Conservation (phyloP, 2,329 filamentous ascomycete species). For the Ambrosiella beaveri region DNA sequence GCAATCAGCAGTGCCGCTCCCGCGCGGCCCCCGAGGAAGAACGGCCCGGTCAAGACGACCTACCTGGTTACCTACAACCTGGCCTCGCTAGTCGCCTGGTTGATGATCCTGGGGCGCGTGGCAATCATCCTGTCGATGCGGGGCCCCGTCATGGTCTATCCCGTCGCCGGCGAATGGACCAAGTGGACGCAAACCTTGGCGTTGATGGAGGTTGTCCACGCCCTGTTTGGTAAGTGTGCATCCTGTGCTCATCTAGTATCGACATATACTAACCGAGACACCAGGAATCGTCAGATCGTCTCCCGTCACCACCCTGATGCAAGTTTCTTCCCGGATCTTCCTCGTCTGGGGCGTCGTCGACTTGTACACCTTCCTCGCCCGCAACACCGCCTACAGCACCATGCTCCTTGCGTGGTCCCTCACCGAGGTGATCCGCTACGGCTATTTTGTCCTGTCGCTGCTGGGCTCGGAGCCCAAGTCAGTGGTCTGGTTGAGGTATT, state of each 20-base stretch:
- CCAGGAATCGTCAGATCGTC: conserved; percentile 72
- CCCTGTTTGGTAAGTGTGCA: conserved; percentile 44
- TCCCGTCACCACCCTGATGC: conserved; percentile 70
- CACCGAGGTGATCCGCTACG: conserved; percentile 87
- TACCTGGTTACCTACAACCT: conserved; percentile 83
- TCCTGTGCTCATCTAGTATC: neutral
- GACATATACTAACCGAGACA: neutral
- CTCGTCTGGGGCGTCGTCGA: conserved; percentile 76
- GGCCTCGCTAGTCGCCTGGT: conserved; percentile 61
- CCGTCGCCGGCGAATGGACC: conserved; percentile 46
- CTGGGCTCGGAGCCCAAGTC: conserved; percentile 41
- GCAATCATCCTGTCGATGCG: conserved; percentile 33
- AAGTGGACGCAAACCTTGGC: conserved; percentile 75
- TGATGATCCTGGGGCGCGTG: conserved; percentile 54
- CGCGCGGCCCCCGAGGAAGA: conserved; percentile 13
- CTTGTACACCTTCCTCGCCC: conserved; percentile 50
- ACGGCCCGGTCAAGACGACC: conserved; percentile 29
- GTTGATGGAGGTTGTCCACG: conserved; percentile 67
- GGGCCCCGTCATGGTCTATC: conserved; percentile 43
- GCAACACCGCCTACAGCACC: conserved; percentile 46
- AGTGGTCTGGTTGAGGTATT: conserved; percentile 73
- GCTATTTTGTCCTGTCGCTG: conserved; percentile 69
- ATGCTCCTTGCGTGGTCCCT: conserved; percentile 79
- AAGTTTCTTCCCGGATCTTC: conserved; percentile 72
- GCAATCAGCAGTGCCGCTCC: conserved; percentile 15